Evolutionary conservation across 495 filamentous ascomycete species (phyloP).

Genomic region (Thozetella sp.): DNA sequence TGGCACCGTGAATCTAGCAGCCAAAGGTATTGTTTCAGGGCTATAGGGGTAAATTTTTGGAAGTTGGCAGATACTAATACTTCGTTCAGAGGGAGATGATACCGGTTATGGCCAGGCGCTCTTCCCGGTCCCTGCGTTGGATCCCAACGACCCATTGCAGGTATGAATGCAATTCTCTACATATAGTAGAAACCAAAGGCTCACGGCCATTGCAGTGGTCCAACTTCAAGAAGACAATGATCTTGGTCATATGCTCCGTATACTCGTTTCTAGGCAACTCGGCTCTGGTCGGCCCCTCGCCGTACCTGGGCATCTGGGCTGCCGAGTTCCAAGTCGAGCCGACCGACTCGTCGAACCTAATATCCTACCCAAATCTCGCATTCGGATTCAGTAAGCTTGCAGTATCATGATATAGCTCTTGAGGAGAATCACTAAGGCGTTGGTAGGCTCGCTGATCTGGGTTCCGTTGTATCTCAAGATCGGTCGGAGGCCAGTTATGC

Average conservation of each 20-base stretch:
- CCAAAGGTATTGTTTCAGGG: too few relatives aligned
- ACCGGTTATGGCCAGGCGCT: conserved; percentile 63
- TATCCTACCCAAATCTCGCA: conserved; percentile 65
- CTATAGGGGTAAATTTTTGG: too few relatives aligned
- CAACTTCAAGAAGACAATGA: conserved; percentile 59
- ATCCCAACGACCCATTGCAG: conserved; percentile 66
- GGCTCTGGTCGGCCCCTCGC: conserved; percentile 57
- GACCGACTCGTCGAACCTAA: conserved; percentile 52
- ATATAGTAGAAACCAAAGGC: neutral
- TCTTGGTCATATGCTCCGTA: conserved; percentile 58
- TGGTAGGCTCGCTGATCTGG: conserved; percentile 53
- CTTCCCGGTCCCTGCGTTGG: conserved; percentile 63
- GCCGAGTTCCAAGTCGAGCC: conserved; percentile 54
- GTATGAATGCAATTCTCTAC: conserved; percentile 18
- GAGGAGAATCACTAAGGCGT: too few relatives aligned
- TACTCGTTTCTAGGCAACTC: conserved; percentile 67
- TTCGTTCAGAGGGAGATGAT: conserved; percentile 68
- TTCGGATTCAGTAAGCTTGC: conserved; percentile 56
- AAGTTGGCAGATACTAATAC: too few relatives aligned
- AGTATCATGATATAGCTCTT: neutral
- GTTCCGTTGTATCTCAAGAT: conserved; percentile 64
- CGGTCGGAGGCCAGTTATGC: conserved; percentile 60
- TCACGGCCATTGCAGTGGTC: conserved; percentile 51
- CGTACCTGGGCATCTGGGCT: conserved; percentile 61
- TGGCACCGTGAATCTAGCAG: too few relatives aligned